Conservation (phyloP, 163 green algal species). For the Chlorella variabilis region DNA sequence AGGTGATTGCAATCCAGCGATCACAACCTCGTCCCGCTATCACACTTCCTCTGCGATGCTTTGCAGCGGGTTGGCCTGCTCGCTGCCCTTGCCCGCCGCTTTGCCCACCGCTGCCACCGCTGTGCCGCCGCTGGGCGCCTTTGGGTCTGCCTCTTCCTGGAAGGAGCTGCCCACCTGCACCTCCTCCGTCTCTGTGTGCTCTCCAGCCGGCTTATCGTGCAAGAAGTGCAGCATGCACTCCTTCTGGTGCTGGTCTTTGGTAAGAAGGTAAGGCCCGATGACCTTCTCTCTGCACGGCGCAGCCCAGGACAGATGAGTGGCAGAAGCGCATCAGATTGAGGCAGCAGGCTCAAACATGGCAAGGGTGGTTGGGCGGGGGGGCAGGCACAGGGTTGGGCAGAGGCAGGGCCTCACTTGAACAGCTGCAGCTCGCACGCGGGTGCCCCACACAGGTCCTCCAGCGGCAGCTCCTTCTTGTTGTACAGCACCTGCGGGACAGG, state of each 20-base stretch:
- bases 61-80: too few species aligned
- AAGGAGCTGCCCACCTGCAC: slow-evolving; percentile 28
- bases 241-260: slow-evolving; percentile 5
- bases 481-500: slow-evolving; percentile 68
- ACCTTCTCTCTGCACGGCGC: slow-evolving; percentile 29
- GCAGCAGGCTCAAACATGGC: not conserved
- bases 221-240: slow-evolving; percentile 38
- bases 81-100: too few species aligned
- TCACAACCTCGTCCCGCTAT: too few species aligned
- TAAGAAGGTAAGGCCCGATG: slow-evolving; percentile 34
- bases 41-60: too few species aligned
- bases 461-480: slow-evolving; percentile 63
- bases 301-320: too few species aligned
- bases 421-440: slow-evolving; percentile 25
- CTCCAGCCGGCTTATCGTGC: slow-evolving; percentile 34
- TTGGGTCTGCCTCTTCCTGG: not conserved
- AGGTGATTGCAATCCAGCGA: too few species aligned
- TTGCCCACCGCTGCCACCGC: too few species aligned
- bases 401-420: slow-evolving; percentile 27
- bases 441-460: slow-evolving; percentile 32
- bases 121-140: not conserved
- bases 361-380: too few species aligned
- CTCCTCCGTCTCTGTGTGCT: slow-evolving; percentile 23
- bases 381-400: too few species aligned
- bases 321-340: not conserved